A percentile compares a stretch with the other conserved stretches of the same genome.
These are phyloP conservation scores for Boletus eberwhitei DNA, from an alignment of 768 basidiomycete genomes.

Conservation along the genomic window DNA sequence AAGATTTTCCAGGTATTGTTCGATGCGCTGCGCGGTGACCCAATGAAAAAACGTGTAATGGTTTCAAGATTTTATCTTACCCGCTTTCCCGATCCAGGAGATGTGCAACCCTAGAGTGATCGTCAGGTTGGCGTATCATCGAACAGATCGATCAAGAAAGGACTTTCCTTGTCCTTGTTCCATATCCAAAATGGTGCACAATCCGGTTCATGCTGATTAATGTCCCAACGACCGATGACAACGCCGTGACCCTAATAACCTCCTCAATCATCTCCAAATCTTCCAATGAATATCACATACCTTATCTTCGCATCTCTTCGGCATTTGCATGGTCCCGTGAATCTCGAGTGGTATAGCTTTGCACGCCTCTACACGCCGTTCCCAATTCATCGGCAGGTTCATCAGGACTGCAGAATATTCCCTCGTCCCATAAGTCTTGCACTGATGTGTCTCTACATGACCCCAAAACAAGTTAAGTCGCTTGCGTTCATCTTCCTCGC, in stretches of 20 bases:
- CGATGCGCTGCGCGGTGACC: conserved; percentile 20
- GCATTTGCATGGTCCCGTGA: conserved; percentile 18
- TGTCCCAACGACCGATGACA: conserved; percentile 11
- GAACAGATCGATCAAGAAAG: not conserved
- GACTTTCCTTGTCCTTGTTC: conserved; percentile 30
- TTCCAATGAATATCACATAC: conserved; percentile 5
- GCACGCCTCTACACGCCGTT: too few species aligned
- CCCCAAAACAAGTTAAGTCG: conserved; percentile 25
- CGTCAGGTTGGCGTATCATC: not conserved
- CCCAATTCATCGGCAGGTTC: conserved; percentile 22
- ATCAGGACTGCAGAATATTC: conserved; percentile 30
- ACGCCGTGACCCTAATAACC: conserved; percentile 9
- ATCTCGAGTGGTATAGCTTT: conserved; percentile 18
- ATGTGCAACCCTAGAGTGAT: conserved; percentile 20
- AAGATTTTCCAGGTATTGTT: conserved; percentile 29
- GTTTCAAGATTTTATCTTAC: conserved; percentile 5
- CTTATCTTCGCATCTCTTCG: conserved; percentile 21
- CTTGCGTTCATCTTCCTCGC: conserved; percentile 17
- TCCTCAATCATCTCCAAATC: not conserved
- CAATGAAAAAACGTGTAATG: not conserved
- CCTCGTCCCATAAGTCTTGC: conserved; percentile 26
- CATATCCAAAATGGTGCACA: conserved; percentile 27
- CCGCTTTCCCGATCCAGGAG: conserved; percentile 22
- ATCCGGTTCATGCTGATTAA: conserved; percentile 27
- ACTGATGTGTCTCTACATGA: conserved; percentile 16